A percentile compares a stretch with the other conserved stretches of the same genome.
phyloP scores from a whole-genome alignment of 2,329 filamentous ascomycete species.

The Colletotrichum phormii region DNA sequence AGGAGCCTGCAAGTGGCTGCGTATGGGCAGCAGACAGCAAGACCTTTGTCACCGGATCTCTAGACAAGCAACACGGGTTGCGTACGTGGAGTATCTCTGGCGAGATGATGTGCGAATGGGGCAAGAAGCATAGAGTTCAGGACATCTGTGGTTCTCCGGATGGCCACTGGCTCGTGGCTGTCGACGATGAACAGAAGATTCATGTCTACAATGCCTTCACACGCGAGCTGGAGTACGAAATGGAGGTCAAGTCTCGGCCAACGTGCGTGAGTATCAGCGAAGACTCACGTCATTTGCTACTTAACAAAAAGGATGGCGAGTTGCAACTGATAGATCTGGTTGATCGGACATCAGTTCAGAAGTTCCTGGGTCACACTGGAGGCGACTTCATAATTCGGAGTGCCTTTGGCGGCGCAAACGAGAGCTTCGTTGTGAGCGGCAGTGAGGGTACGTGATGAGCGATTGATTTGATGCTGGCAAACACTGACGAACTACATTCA shows the following conservation, averaged over 20 bases:
- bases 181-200: conserved; percentile 77
- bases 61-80: conserved; percentile 75
- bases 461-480: not conserved
- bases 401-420: conserved; percentile 87
- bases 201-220: conserved; percentile 86
- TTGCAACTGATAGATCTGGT: conserved; percentile 84
- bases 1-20: conserved; percentile 88
- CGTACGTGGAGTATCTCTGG: conserved; percentile 78
- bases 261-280: conserved; percentile 85
- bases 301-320: conserved; percentile 83
- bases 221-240: conserved; percentile 79
- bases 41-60: conserved; percentile 82
- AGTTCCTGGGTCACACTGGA: conserved; percentile 81
- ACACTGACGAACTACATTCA: conserved; percentile 39
- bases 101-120: conserved; percentile 73
- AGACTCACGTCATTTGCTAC: conserved; percentile 83
- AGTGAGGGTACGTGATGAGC: conserved; percentile 78
- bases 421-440: conserved; percentile 91
- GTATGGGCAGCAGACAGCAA: conserved; percentile 87
- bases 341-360: conserved; percentile 76
- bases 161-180: conserved; percentile 82
- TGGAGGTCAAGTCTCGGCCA: conserved; percentile 75
- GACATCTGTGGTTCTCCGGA: conserved; percentile 87
- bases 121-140: conserved; percentile 79
- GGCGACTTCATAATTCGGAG: conserved; percentile 84